Evolutionary conservation across 192 early-diverging fungal genomes (phyloP).

Genomic region (Linnemannia elongata): DNA sequence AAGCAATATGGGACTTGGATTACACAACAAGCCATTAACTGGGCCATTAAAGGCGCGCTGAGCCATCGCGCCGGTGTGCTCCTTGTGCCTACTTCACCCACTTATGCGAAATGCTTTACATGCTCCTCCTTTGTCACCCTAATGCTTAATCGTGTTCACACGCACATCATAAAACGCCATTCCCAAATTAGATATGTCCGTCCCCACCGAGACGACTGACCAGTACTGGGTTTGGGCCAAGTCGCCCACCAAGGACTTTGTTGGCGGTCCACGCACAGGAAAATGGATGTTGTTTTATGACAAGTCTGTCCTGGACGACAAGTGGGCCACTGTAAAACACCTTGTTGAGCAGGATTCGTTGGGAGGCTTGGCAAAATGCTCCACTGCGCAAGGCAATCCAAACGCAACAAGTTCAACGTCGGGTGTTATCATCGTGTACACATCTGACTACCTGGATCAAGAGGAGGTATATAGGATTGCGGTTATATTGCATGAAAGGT

Average conservation of each 20-base stretch:
- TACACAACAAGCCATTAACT: too few relatives aligned
- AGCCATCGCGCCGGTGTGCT: too few relatives aligned
- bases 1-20: too few relatives aligned
- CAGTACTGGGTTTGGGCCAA: conserved; percentile 25
- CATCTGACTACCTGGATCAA: conserved; percentile 29
- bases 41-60: too few relatives aligned
- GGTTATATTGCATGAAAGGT: conserved; percentile 11
- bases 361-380: conserved; percentile 35
- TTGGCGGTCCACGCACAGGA: conserved; percentile 12
- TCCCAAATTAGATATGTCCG: neutral
- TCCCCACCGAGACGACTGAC: conserved; percentile 20
- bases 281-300: conserved; percentile 52
- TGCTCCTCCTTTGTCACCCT: too few relatives aligned
- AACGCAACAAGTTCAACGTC: conserved; percentile 37
- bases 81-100: too few relatives aligned
- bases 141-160: too few relatives aligned
- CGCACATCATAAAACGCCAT: neutral
- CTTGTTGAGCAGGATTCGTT: conserved; percentile 24
- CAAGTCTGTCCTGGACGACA: conserved; percentile 36
- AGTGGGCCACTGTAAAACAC: conserved; percentile 24
- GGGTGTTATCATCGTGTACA: conserved; percentile 46
- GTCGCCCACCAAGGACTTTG: conserved; percentile 7
- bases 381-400: conserved; percentile 34
- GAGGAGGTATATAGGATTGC: conserved; percentile 33
- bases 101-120: too few relatives aligned